Conservation (phyloP, 1,284 basidiomycete genomes). For the Naganishia albida region DNA sequence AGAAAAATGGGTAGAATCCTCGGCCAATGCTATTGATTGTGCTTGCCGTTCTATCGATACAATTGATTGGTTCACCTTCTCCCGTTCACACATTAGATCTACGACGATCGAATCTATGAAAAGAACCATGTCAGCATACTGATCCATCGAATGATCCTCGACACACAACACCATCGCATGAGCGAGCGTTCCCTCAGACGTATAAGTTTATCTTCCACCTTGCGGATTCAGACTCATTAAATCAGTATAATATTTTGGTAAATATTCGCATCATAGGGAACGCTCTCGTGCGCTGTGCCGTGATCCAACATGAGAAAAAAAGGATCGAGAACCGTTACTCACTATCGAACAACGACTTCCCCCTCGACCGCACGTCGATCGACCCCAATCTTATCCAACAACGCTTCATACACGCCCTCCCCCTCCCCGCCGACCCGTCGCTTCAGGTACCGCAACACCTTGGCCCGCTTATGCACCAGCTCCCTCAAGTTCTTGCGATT, state of each 20-base stretch:
- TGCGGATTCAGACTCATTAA: conserved; percentile 36
- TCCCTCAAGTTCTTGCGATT: conserved; percentile 72
- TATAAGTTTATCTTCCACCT: conserved; percentile 31
- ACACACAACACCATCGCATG: neutral
- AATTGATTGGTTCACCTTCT: neutral
- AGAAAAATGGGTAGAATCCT: too few relatives aligned
- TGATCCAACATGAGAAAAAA: neutral
- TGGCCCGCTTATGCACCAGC: conserved; percentile 80
- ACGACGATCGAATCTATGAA: neutral
- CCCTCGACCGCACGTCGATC: conserved; percentile 82
- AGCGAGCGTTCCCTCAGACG: conserved; percentile 29
- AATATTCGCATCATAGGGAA: conserved; percentile 32
- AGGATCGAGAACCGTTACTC: too few relatives aligned
- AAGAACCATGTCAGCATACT: neutral
- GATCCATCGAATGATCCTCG: neutral
- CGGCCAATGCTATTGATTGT: neutral
- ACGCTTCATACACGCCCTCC: conserved; percentile 63
- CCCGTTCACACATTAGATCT: neutral
- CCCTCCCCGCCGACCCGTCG: conserved; percentile 41
- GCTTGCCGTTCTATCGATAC: conserved; percentile 3
- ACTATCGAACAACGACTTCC: conserved; percentile 65
- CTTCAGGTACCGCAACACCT: conserved; percentile 78
- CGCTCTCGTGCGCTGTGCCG: neutral
- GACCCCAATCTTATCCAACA: conserved; percentile 74
- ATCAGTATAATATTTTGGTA: conserved; percentile 34